Evolutionary conservation across 192 early-diverging fungal genomes (phyloP).

Genomic region (Entomortierella lignicola): DNA sequence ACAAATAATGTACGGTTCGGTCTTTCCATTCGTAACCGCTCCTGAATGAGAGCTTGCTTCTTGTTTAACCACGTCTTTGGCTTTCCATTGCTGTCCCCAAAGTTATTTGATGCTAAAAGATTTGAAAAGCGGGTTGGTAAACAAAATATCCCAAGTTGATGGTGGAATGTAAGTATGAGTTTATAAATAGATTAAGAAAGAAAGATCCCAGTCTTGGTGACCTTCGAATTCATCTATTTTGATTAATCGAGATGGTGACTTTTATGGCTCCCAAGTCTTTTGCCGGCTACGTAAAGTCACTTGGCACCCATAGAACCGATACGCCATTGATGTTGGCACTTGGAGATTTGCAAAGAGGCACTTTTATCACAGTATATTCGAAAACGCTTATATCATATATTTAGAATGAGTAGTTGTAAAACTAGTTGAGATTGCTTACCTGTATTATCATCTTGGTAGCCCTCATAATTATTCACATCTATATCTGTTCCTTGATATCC

Average conservation of each 20-base stretch:
- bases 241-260: background rate
- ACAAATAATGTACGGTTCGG: constrained; percentile 59
- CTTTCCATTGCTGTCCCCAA: background rate
- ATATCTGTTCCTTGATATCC: background rate
- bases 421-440: background rate
- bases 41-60: constrained; percentile 36
- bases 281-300: too few relatives aligned
- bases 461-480: background rate
- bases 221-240: background rate
- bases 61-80: background rate
- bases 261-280: too few relatives aligned
- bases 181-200: background rate
- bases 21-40: constrained; percentile 50
- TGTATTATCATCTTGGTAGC: background rate
- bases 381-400: too few relatives aligned
- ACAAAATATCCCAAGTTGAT: background rate
- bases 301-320: too few relatives aligned
- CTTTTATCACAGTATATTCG: too few relatives aligned
- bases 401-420: too few relatives aligned
- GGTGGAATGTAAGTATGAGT: background rate
- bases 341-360: too few relatives aligned
- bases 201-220: background rate
- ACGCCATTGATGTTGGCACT: too few relatives aligned
- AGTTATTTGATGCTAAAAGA: background rate
- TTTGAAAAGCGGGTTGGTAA: background rate